Evolutionary conservation across 768 basidiomycete genomes (phyloP).

Genomic region (Pleurotus giganteus): DNA sequence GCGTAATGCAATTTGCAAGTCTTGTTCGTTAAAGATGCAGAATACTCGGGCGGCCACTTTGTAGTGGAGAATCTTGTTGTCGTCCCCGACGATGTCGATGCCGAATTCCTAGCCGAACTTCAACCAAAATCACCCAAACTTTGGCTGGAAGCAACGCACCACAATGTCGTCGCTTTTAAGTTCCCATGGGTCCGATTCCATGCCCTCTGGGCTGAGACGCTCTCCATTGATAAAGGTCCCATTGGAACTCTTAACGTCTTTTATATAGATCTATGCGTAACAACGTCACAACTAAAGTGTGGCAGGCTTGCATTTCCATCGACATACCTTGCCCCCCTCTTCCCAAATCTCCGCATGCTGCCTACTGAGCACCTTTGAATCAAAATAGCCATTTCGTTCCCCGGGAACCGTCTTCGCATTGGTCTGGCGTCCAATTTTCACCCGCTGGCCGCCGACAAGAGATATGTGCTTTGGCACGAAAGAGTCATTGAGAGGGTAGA

Average conservation of each 20-base stretch:
- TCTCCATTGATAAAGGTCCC: constrained; percentile 99
- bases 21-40: constrained; percentile 85
- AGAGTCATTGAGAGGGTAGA: constrained; percentile 93
- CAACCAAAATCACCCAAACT: constrained; percentile 12
- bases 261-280: constrained; percentile 81
- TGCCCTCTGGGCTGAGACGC: constrained; percentile 82
- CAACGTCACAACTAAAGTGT: constrained; percentile 14
- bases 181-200: constrained; percentile 91
- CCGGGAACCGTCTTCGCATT: constrained; percentile 92
- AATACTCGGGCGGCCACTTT: constrained; percentile 95
- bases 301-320: constrained; percentile 11
- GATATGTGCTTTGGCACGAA: constrained; percentile 94
- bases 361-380: constrained; percentile 89
- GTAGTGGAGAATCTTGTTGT: constrained; percentile 98
- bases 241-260: constrained; percentile 97
- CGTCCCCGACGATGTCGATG: constrained; percentile 98
- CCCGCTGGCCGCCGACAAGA: constrained; percentile 63
- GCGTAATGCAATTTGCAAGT: constrained; percentile 71
- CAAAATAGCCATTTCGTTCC: constrained; percentile 95
- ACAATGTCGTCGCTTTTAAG: constrained; percentile 95
- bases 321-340: constrained; percentile 75
- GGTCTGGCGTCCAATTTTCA: constrained; percentile 94
- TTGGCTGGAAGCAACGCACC: constrained; percentile 47
- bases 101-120: constrained; percentile 80
- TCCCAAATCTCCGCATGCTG: constrained; percentile 99